Evolutionary conservation across 345 rosid genomes (phyloP), one percentile per base, ranked within the genome.

Genomic region (Linum tenue): DNA sequence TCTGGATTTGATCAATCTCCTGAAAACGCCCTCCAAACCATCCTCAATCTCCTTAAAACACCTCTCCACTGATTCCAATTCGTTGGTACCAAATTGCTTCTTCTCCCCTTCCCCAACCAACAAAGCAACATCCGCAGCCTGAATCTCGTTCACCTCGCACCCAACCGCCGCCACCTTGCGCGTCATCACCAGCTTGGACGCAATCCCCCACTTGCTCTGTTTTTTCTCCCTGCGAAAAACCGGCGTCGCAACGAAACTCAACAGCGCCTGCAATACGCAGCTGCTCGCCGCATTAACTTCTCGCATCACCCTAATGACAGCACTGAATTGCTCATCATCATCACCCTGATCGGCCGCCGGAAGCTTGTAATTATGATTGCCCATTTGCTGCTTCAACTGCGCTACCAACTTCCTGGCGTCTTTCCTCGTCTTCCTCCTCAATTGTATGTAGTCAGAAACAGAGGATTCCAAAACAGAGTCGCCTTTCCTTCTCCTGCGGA

Each of bases 401-500:
- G 70, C 66, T 7, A 81, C 74, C 65, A 74, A 67, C 69, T 75
- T 89, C 60, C 70, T 82, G 35, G 79, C 83, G 44, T 82, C 84
- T 55, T 79, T 89, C 67, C 75, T 83, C 84, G 74, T 75, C 69
- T 77, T 81, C 72, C 82, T 84, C 65, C 85, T 76, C 69, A 84
- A 75, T 62, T 64, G 67, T 51, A 17, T 67, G 67, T 80, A 87
- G 5, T 63, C 39, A 0, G 66, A 53, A 35, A 77, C 58, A 17
- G 59, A 55, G 4, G 48, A 67, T 71, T 79, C 73, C 1, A 78
- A 55, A 64, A 76, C 75, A 0, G 77, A 68, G 56, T 74, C 77
- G 17, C 77, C 84, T 69, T 80, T 83, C 71, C 95, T 85, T 69
- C 82, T 83, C 71, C 95, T 74, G 9, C 92, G 79, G 14, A 84